Percentiles rank a stretch among this genome's conserved stretches.
phyloP scores from a whole-genome alignment of 208 protist species.

The Leishmania major region DNA sequence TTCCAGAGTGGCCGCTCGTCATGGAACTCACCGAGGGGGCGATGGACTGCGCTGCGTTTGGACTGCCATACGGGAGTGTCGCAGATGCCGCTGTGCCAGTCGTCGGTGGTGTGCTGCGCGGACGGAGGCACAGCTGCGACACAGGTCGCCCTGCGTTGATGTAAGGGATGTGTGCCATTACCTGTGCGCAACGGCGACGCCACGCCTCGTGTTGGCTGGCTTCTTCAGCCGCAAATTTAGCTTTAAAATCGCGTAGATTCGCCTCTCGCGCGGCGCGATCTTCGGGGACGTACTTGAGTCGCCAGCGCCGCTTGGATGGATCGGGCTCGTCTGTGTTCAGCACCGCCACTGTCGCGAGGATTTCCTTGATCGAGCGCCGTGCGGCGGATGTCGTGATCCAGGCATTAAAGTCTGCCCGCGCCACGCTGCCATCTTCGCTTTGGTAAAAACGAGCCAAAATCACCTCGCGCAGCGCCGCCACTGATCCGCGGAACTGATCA shows the following conservation, averaged over 20 bases:
- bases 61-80: constrained; percentile 11
- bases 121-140: constrained; percentile 37
- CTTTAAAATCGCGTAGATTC: constrained; percentile 31
- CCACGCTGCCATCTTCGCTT: constrained; percentile 54
- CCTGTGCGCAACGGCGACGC: constrained; percentile 39
- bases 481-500: constrained; percentile 58
- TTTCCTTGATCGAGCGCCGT: constrained; percentile 61
- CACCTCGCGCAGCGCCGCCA: constrained; percentile 75
- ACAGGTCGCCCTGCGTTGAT: constrained; percentile 43
- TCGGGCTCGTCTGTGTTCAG: constrained; percentile 57
- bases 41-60: neutral
- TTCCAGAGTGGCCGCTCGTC: neutral
- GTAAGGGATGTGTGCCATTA: constrained; percentile 47
- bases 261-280: constrained; percentile 23
- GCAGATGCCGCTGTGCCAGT: neutral
- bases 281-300: constrained; percentile 55
- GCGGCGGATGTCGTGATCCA: constrained; percentile 42
- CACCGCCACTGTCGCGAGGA: constrained; percentile 56
- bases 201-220: constrained; percentile 56
- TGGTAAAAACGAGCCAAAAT: constrained; percentile 68
- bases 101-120: constrained; percentile 15
- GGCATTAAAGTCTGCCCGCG: constrained; percentile 62
- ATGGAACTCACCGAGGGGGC: neutral
- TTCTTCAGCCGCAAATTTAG: constrained; percentile 44
- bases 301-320: constrained; percentile 63